Percentiles rank a stretch among this genome's conserved stretches.
phyloP scores from a whole-genome alignment of 257 asterid species.

The Capsicum rhomboideum region DNA sequence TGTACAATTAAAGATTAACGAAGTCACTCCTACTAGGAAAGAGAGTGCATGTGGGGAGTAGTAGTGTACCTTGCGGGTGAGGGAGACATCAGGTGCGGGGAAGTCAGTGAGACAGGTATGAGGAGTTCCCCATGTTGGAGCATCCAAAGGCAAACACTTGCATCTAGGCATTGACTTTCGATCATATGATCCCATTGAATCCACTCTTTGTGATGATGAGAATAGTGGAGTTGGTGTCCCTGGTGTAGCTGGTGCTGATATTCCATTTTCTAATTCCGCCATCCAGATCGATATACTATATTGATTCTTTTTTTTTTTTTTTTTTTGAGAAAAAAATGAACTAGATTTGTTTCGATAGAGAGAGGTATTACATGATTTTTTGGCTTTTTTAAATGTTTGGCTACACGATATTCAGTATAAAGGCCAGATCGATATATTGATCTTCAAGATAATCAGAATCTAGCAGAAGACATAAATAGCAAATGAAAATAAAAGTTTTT shows the following conservation, averaged over 20 bases:
- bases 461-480: not conserved
- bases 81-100: constrained; percentile 65
- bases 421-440: constrained; percentile 28
- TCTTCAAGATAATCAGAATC: not conserved
- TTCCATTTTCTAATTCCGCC: constrained; percentile 53
- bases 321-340: not conserved
- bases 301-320: not conserved
- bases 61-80: constrained; percentile 68
- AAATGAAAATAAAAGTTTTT: not conserved
- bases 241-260: constrained; percentile 80
- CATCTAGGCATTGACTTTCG: constrained; percentile 94
- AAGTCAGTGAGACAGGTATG: constrained; percentile 66
- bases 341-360: not conserved
- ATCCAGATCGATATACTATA: not conserved
- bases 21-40: no score
- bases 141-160: constrained; percentile 74
- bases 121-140: constrained; percentile 67
- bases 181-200: constrained; percentile 52
- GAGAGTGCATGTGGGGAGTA: not conserved
- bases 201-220: constrained; percentile 42
- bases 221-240: constrained; percentile 79
- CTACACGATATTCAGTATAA: constrained; percentile 33
- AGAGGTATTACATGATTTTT: constrained; percentile 19
- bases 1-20: no score
- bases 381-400: constrained; percentile 28